A percentile compares a stretch with the other conserved stretches of the same genome.
Evolutionary conservation across 2,329 filamentous ascomycete species (phyloP).

Genomic region (Rugonectria rugulosa): DNA sequence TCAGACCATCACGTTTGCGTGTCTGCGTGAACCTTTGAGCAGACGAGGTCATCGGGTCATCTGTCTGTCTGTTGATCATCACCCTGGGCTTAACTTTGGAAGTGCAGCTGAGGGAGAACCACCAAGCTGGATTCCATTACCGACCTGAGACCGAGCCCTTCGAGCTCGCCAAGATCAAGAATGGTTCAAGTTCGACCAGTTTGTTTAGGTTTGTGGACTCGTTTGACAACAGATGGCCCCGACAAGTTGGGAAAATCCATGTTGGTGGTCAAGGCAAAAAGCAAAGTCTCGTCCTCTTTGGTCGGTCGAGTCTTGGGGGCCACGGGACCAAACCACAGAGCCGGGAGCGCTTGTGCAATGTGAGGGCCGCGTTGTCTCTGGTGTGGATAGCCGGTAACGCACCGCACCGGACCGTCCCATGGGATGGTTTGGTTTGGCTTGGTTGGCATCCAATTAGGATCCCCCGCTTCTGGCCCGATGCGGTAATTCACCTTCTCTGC

Average conservation of each 20-base stretch:
- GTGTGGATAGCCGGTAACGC: conserved; percentile 10
- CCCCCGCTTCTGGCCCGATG: conserved; percentile 32
- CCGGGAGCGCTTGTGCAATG: conserved; percentile 18
- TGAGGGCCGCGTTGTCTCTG: conserved; percentile 14
- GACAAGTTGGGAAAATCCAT: conserved; percentile 8
- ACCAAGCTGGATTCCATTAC: conserved; percentile 4
- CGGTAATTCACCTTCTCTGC: conserved; percentile 21
- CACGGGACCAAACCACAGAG: background rate
- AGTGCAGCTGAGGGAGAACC: conserved; percentile 1
- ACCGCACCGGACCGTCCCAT: conserved; percentile 21
- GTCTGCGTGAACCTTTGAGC: background rate
- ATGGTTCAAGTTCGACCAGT: background rate
- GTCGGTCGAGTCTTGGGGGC: conserved; percentile 14
- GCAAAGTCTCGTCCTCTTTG: background rate
- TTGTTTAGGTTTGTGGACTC: background rate
- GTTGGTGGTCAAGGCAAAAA: background rate
- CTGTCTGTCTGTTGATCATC: conserved; percentile 7
- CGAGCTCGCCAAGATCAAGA: background rate
- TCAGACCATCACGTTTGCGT: background rate
- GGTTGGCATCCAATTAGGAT: too few relatives aligned
- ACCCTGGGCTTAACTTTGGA: conserved; percentile 1
- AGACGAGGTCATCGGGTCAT: conserved; percentile 8
- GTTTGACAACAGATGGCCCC: background rate
- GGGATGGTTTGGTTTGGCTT: too few relatives aligned
- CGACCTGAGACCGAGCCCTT: too few relatives aligned